Percentiles rank a stretch among this genome's conserved stretches.
Evolutionary conservation across 2,329 filamentous ascomycete species (phyloP).

Genomic region (Colletotrichum melonis): DNA sequence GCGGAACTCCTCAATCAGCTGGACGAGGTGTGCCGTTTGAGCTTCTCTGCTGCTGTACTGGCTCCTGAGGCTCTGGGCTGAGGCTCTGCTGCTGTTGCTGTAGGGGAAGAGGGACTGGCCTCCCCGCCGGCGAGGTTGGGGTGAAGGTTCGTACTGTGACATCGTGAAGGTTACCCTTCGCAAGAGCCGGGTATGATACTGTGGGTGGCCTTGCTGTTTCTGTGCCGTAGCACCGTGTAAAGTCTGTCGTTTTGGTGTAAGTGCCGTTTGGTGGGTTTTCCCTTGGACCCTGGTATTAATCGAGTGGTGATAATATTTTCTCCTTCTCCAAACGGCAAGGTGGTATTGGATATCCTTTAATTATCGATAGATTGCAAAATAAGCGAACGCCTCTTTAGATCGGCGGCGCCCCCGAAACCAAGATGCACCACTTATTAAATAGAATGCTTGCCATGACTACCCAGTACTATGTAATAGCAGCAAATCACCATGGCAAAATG

Average conservation of each 20-base stretch:
- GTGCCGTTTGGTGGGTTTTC: neutral
- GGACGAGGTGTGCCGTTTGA: slow-evolving; percentile 17
- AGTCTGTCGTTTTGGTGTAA: neutral
- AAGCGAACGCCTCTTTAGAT: slow-evolving; percentile 8
- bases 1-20: slow-evolving; percentile 31
- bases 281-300: neutral
- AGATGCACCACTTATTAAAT: slow-evolving; percentile 25
- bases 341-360: neutral
- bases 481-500: neutral
- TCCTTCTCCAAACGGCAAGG: slow-evolving; percentile 9
- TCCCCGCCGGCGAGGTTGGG: slow-evolving; percentile 15
- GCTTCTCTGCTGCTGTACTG: slow-evolving; percentile 20
- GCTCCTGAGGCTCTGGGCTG: slow-evolving; percentile 29
- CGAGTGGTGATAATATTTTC: neutral
- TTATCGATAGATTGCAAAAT: slow-evolving; percentile 14
- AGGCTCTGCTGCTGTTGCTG: slow-evolving; percentile 5
- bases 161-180: neutral
- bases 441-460: neutral
- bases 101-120: slow-evolving; percentile 17
- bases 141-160: slow-evolving; percentile 25
- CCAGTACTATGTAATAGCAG: neutral
- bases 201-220: neutral
- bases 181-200: neutral
- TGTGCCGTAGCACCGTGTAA: neutral
- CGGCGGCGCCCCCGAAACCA: neutral